Evolutionary conservation across 352 stramenopile genomes (phyloP).

Genomic region (Globisporangium irregulare): DNA sequence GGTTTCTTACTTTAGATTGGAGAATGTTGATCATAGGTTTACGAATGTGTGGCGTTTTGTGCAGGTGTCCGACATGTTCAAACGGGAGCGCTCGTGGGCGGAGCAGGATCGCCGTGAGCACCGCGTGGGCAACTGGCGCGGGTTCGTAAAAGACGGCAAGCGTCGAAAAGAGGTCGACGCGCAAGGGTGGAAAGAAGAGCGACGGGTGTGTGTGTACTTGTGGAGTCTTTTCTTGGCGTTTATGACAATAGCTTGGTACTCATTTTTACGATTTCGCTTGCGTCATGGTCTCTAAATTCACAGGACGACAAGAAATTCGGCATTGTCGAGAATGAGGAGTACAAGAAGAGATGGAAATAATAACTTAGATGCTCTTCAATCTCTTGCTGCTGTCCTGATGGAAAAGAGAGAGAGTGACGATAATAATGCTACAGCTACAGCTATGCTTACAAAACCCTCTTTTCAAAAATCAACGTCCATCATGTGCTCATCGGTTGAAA

Average conservation of each 20-base stretch:
- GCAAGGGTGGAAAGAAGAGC: slow-evolving; percentile 66
- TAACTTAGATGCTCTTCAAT: slow-evolving; percentile 37
- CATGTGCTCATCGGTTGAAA: slow-evolving; percentile 43
- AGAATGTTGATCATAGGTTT: neutral
- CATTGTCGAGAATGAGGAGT: slow-evolving; percentile 60
- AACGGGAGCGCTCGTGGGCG: slow-evolving; percentile 72
- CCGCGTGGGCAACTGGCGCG: slow-evolving; percentile 76
- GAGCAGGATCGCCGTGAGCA: slow-evolving; percentile 75
- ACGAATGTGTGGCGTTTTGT: neutral
- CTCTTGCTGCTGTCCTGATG: neutral
- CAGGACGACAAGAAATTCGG: slow-evolving; percentile 63
- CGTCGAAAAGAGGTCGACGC: slow-evolving; percentile 55
- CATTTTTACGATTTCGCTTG: neutral
- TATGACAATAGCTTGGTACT: neutral
- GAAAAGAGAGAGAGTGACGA: neutral
- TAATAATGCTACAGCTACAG: slow-evolving; percentile 3
- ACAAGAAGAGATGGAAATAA: slow-evolving; percentile 86
- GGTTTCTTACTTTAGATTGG: neutral
- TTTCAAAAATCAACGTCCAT: slow-evolving; percentile 57
- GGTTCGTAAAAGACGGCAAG: slow-evolving; percentile 77
- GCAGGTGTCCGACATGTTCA: slow-evolving; percentile 51
- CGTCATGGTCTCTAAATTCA: neutral
- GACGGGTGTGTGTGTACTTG: slow-evolving; percentile 30
- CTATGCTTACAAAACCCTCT: neutral
- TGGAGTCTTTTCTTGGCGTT: neutral